Conservation (phyloP, 2,329 filamentous ascomycete genomes). For the Trichoderma afroharzianum region DNA sequence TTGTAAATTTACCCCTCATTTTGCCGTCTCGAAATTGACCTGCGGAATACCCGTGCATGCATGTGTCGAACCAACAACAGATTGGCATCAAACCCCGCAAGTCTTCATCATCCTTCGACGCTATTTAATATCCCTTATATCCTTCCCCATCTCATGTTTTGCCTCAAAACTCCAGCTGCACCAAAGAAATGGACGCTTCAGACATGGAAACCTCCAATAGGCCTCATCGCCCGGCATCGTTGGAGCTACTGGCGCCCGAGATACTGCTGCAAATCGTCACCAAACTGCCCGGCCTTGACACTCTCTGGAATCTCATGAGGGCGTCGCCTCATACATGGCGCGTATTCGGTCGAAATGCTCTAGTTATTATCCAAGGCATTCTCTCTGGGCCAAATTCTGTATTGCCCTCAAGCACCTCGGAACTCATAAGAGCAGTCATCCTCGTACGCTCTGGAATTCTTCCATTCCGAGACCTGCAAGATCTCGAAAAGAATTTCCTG, state of each 20-base stretch:
- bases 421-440: background rate
- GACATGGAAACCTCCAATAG: background rate
- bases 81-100: background rate
- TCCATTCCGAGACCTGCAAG: background rate
- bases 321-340: background rate
- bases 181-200: background rate
- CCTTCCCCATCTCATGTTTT: background rate
- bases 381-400: background rate
- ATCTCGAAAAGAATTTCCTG: background rate
- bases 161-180: background rate
- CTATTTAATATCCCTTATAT: background rate
- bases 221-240: background rate
- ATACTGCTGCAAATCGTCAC: background rate
- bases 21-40: background rate
- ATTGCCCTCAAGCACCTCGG: background rate
- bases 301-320: background rate
- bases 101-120: background rate
- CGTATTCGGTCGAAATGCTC: background rate
- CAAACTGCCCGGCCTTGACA: background rate
- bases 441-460: background rate
- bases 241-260: background rate
- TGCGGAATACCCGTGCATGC: background rate
- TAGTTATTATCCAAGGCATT: background rate
- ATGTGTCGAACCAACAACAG: background rate
- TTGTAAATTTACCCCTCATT: background rate